Conservation (phyloP, 202 grass and related monocot species). For the Zizania palustris region DNA sequence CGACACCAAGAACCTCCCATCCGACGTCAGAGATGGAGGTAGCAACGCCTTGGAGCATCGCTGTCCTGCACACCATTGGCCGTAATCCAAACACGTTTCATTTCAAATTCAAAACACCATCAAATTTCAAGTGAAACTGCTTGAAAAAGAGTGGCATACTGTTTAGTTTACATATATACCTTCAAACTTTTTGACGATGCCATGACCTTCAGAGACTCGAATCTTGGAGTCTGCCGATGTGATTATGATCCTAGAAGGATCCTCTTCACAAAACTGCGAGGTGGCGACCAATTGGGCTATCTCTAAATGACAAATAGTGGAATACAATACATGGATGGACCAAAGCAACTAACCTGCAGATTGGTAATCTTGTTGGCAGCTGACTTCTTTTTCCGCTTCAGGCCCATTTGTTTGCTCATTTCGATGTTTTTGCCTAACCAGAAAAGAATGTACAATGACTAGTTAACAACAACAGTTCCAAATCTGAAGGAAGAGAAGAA, state of each 20-base stretch:
- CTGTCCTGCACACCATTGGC: conserved; percentile 57
- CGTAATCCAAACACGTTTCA: not conserved
- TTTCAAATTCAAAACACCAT: not conserved
- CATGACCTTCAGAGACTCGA: conserved; percentile 46
- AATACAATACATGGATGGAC: conserved; percentile 1
- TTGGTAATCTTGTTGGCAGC: conserved; percentile 54
- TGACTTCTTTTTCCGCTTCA: conserved; percentile 61
- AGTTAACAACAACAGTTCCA: not conserved
- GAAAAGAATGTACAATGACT: not conserved
- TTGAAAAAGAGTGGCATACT: not conserved
- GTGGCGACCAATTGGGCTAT: not conserved
- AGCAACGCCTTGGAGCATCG: conserved; percentile 48
- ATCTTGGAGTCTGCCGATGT: conserved; percentile 62
- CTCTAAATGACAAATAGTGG: not conserved
- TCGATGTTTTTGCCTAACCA: conserved; percentile 50
- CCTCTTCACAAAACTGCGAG: conserved; percentile 43
- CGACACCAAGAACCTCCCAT: conserved; percentile 63
- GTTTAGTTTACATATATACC: conserved; percentile 28
- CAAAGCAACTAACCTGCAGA: conserved; percentile 56
- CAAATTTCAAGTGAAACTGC: not conserved
- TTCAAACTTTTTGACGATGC: conserved; percentile 56
- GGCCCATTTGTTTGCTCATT: conserved; percentile 42
- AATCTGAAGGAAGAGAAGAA: not conserved
- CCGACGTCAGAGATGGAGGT: conserved; percentile 58
- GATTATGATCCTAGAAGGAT: conserved; percentile 50